phyloP scores from a whole-genome alignment of 2,329 filamentous ascomycete species.

The Cercospora brassicicola region DNA sequence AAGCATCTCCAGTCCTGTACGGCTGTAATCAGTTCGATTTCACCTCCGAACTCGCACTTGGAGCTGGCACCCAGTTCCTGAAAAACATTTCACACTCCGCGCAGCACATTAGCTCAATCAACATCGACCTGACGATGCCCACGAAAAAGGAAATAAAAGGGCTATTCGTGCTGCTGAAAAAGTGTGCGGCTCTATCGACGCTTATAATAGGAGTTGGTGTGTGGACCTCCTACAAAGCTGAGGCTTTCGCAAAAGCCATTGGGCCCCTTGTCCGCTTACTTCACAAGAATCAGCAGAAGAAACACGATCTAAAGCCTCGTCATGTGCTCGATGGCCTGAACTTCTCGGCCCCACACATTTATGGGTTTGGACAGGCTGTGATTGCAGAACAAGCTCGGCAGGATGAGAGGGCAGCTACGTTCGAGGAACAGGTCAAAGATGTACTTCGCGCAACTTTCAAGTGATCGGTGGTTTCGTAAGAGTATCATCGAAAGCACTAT shows the following conservation, averaged over 20 bases:
- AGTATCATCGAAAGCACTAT: background rate
- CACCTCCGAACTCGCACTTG: no score
- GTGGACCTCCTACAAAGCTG: no score
- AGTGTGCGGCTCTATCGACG: background rate
- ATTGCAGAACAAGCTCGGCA: background rate
- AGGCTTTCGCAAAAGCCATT: background rate
- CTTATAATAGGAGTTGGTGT: background rate
- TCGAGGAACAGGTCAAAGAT: background rate
- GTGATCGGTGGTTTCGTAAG: background rate
- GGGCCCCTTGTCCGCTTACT: background rate
- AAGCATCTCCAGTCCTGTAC: background rate
- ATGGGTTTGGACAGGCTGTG: background rate
- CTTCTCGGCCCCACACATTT: background rate
- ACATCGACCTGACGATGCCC: background rate
- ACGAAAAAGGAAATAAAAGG: background rate
- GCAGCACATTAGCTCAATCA: background rate
- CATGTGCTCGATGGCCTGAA: background rate
- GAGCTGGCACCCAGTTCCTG: no score
- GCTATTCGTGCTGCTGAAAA: background rate
- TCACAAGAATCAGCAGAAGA: background rate
- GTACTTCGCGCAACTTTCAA: background rate
- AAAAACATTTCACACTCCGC: background rate
- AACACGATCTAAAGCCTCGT: background rate
- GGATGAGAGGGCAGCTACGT: background rate
- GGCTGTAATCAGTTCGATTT: background rate